phyloP scores from a whole-genome alignment of 1,284 basidiomycete species.

The Marasmius oreades region DNA sequence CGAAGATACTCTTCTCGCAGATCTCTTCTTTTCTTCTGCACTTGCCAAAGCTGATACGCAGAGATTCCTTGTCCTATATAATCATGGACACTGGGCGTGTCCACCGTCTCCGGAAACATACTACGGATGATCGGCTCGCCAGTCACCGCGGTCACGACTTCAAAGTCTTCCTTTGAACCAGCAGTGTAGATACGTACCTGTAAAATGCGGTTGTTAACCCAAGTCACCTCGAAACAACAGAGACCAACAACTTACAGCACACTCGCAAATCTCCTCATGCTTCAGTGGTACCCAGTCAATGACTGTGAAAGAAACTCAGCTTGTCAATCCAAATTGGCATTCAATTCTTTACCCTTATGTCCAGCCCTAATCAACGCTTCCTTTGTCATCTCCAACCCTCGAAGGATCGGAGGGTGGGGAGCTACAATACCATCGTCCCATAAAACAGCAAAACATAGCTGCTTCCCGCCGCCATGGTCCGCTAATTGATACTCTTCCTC shows the following conservation, averaged over 20 bases:
- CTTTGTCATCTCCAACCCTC: constrained; percentile 60
- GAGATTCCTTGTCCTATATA: constrained; percentile 22
- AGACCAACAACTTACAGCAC: constrained; percentile 27
- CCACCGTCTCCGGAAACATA: constrained; percentile 38
- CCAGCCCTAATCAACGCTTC: constrained; percentile 60
- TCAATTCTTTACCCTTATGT: constrained; percentile 50
- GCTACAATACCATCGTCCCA: constrained; percentile 55
- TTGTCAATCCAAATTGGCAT: too few species aligned
- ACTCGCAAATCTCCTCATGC: constrained; percentile 32
- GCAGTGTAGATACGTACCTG: constrained; percentile 40
- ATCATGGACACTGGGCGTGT: constrained; percentile 18
- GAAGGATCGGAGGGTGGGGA: constrained; percentile 70
- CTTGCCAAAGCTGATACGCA: constrained; percentile 56
- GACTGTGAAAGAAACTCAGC: constrained; percentile 24
- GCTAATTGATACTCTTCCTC: constrained; percentile 53
- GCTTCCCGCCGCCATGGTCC: constrained; percentile 41
- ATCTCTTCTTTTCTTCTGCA: constrained; percentile 41
- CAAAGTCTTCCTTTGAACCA: constrained; percentile 42
- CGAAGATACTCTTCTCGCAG: constrained; percentile 49
- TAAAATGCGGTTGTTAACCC: constrained; percentile 5
- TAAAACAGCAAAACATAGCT: constrained; percentile 52
- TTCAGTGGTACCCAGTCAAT: constrained; percentile 41
- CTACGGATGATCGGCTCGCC: constrained; percentile 50
- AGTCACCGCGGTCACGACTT: constrained; percentile 30
- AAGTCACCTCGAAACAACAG: too few species aligned